Evolutionary conservation across 1,284 basidiomycete genomes (phyloP).

Genomic region (Ustilago hordei): DNA sequence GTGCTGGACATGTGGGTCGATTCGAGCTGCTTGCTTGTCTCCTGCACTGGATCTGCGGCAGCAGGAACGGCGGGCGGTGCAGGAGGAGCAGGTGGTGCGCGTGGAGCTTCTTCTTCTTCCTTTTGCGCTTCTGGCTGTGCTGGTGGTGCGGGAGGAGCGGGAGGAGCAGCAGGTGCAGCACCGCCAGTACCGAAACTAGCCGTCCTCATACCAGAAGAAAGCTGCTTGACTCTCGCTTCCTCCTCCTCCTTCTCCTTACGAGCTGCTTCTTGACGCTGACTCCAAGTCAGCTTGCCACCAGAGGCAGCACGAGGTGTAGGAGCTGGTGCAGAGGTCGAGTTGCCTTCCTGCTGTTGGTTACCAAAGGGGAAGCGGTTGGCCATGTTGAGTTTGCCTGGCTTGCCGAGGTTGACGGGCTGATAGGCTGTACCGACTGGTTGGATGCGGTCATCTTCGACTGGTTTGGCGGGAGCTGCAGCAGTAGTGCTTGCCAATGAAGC

Average conservation of each 20-base stretch:
- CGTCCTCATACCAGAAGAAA: slow-evolving; percentile 32
- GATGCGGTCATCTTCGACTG: slow-evolving; percentile 64
- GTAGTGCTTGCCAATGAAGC: slow-evolving; percentile 10
- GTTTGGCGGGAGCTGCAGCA: slow-evolving; percentile 38
- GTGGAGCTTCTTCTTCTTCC: slow-evolving; percentile 18
- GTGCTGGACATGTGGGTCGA: slow-evolving; percentile 31
- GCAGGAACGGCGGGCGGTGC: slow-evolving; percentile 26
- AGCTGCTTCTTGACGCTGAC: slow-evolving; percentile 65
- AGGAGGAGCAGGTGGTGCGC: slow-evolving; percentile 36
- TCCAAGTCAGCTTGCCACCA: slow-evolving; percentile 67
- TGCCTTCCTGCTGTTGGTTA: slow-evolving; percentile 38
- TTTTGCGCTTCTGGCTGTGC: slow-evolving; percentile 16
- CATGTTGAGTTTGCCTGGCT: slow-evolving; percentile 67
- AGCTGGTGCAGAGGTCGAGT: slow-evolving; percentile 38
- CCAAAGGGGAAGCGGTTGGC: slow-evolving; percentile 64
- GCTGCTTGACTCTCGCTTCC: slow-evolving; percentile 41
- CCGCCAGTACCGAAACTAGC: slow-evolving; percentile 40
- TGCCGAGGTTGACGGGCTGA: slow-evolving; percentile 63
- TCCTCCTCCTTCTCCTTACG: slow-evolving; percentile 63
- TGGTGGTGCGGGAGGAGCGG: slow-evolving; percentile 32
- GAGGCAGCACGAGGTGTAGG: slow-evolving; percentile 30
- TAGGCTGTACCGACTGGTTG: slow-evolving; percentile 68
- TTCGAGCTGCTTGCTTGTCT: slow-evolving; percentile 38
- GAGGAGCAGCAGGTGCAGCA: slow-evolving; percentile 35
- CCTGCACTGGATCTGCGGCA: slow-evolving; percentile 19